Conservation (phyloP, 164 flowering plant genomes). For the Euptelea pleiosperma region DNA sequence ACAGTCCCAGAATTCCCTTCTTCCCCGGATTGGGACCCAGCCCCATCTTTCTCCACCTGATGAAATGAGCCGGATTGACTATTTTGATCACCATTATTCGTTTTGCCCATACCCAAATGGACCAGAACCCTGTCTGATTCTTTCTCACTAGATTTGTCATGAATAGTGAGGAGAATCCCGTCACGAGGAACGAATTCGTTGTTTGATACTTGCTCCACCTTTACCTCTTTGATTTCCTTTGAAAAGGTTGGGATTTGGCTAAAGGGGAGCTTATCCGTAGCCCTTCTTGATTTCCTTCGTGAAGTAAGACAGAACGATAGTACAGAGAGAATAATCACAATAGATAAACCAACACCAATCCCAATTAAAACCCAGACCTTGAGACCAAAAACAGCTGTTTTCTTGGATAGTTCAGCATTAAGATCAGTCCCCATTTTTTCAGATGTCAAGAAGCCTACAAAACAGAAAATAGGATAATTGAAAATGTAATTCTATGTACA, state of each 20-base stretch:
- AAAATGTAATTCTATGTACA: not conserved
- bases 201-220: slow-evolving; percentile 53
- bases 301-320: slow-evolving; percentile 52
- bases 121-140: slow-evolving; percentile 56
- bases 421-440: slow-evolving; percentile 52
- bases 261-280: slow-evolving; percentile 33
- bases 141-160: slow-evolving; percentile 51
- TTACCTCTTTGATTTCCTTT: slow-evolving; percentile 72
- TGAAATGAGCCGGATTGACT: slow-evolving; percentile 63
- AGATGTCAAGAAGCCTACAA: slow-evolving; percentile 16
- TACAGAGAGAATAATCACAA: slow-evolving; percentile 44
- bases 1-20: slow-evolving; percentile 34
- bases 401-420: slow-evolving; percentile 45
- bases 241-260: slow-evolving; percentile 50
- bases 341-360: slow-evolving; percentile 46
- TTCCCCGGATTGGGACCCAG: slow-evolving; percentile 50
- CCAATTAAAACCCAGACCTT: slow-evolving; percentile 71
- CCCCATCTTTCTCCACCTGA: slow-evolving; percentile 52
- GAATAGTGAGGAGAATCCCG: slow-evolving; percentile 33
- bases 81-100: slow-evolving; percentile 39
- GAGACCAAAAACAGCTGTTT: slow-evolving; percentile 46
- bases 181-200: slow-evolving; percentile 29
- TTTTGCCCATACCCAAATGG: slow-evolving; percentile 32
- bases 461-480: not conserved
- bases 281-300: slow-evolving; percentile 56